A percentile compares a stretch with the other conserved stretches of the same genome.
Evolutionary conservation across 2,329 filamentous ascomycete species (phyloP).

Genomic region (Ceratocystis lukuohia): DNA sequence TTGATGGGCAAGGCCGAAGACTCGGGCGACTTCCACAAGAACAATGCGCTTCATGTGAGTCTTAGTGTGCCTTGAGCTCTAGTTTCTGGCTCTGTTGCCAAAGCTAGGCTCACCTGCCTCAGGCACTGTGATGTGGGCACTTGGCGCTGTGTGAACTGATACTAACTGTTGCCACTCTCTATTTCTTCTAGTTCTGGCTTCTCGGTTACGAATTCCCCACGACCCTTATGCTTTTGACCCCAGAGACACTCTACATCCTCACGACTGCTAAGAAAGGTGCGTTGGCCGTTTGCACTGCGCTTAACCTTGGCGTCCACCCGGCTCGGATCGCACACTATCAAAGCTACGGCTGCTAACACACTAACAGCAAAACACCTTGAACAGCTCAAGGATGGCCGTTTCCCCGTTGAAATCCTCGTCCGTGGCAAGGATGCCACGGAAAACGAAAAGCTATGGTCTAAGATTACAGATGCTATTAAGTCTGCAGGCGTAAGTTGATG

Average conservation of each 20-base stretch:
- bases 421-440: slow-evolving; percentile 82
- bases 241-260: slow-evolving; percentile 77
- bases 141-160: too few relatives aligned
- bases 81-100: neutral
- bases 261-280: slow-evolving; percentile 95
- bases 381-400: slow-evolving; percentile 79
- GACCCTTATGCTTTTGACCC: slow-evolving; percentile 82
- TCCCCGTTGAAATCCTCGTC: slow-evolving; percentile 82
- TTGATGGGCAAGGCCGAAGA: slow-evolving; percentile 95
- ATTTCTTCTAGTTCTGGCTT: slow-evolving; percentile 74
- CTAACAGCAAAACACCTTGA: slow-evolving; percentile 76
- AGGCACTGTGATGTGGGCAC: too few relatives aligned
- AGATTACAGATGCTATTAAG: slow-evolving; percentile 77
- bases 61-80: neutral
- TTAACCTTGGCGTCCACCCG: neutral
- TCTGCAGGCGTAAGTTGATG: slow-evolving; percentile 56
- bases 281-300: slow-evolving; percentile 3
- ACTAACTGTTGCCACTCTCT: neutral
- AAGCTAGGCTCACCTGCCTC: neutral
- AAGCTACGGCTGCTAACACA: neutral
- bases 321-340: neutral
- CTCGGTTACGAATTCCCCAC: slow-evolving; percentile 97
- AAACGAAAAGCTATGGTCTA: slow-evolving; percentile 80
- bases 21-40: slow-evolving; percentile 77
- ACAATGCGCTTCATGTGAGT: slow-evolving; percentile 85